Evolutionary conservation across 805 yeast species (phyloP), one percentile per base, ranked within the genome.

Genomic region (Torulaspora delbrueckii): DNA sequence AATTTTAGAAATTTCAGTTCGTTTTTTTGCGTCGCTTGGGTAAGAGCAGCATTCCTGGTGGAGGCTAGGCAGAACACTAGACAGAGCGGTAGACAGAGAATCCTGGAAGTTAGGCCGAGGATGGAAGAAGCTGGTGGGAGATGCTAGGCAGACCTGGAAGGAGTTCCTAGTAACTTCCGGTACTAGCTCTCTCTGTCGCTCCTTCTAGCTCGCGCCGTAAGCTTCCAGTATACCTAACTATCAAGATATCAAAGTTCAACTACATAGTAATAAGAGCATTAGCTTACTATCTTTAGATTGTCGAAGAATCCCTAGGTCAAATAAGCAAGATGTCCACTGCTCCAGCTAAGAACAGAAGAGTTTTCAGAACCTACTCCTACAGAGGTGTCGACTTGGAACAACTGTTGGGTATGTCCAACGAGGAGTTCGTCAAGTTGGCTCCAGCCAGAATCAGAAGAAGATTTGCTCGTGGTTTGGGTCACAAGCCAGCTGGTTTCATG

Each of bases 381-480:
- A 89, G 93, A 77, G 99, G 99, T 76, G 96, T 93, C 71, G 97
- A 90, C 74, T 85, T 93, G 71, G 84, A 84, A 70, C 88, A 91
- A 72, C 82, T 93, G 71, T 79, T 91, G 72, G 93, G 86, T 75
- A 78, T 91, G 82, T 78, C 87, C 74, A 86, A 89, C 67, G 97
- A 91, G 79, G 97, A 93, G 70, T 93, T 93, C 78, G 84, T 91
- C 75, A 86, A 91, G 75, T 81, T 93, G 72, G 88, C 96, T 71
- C 88, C 85, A 71, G 95, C 99, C 70, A 88, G 99, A 81, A 96
- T 91, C 72, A 91, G 98, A 85, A 87, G 99, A 87, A 90, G 96
- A 85, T 88, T 91, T 79, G 86, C 89, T 75, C 86, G 96, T 80
- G 98, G 98, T 79, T 81, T 91, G 69, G 90, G 86, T 72, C 74